Evolutionary conservation across 2,329 filamentous ascomycete species (phyloP).

Genomic region (Zasmidium cellare): DNA sequence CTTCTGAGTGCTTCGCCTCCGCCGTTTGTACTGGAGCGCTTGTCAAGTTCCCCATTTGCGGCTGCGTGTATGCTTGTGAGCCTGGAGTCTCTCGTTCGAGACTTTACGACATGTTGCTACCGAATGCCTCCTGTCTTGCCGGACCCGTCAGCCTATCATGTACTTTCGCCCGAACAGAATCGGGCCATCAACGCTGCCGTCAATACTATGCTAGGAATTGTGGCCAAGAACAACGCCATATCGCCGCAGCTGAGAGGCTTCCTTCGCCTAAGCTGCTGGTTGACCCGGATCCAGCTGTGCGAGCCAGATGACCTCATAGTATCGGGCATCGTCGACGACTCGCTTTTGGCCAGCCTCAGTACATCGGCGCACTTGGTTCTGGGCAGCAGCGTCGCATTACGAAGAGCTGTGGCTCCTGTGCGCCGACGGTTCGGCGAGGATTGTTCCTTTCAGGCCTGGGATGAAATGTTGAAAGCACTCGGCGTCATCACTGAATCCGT

Average conservation of each 20-base stretch:
- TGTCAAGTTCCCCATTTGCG: neutral
- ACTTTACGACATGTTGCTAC: conserved; percentile 2
- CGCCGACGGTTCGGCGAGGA: conserved; percentile 2
- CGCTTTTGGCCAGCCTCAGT: conserved; percentile 1
- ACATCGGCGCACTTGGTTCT: conserved; percentile 1
- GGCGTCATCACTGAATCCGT: neutral
- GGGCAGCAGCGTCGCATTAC: neutral
- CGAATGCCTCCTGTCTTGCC: conserved; percentile 4
- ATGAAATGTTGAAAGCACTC: neutral
- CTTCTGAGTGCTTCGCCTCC: neutral
- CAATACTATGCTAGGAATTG: neutral
- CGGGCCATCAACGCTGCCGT: neutral
- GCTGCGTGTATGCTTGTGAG: neutral
- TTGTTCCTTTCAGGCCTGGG: neutral
- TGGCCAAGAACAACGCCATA: neutral
- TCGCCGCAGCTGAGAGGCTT: neutral
- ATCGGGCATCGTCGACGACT: conserved; percentile 1
- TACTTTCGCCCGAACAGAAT: conserved; percentile 1
- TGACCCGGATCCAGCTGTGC: neutral
- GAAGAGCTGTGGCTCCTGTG: neutral
- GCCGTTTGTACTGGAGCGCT: neutral
- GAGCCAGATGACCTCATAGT: conserved; percentile 4
- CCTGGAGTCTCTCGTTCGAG: neutral
- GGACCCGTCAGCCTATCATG: conserved; percentile 3
- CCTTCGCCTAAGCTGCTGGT: neutral